Base-by-base conservation (phyloP, 305 asterid species). In the Nicotiana rustica region DNA sequence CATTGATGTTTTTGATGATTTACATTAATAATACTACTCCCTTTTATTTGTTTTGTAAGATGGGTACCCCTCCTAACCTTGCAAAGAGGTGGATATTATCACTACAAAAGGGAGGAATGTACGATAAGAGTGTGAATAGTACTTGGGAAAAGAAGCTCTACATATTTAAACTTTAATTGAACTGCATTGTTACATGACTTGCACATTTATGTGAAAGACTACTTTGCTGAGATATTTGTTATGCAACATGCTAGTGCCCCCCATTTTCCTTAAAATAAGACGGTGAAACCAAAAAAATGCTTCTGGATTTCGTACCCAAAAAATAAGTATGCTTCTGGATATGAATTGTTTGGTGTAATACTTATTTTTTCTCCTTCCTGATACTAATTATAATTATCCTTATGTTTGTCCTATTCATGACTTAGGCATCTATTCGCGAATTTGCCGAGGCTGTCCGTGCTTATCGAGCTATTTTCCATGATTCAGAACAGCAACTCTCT, bases 401-500 rank as follows among this genome's bases (percentile, higher is more conserved):
- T 17, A 76, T 56, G 6, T 38, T 7, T 76, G 47, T 76, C 67
- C 80, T 56, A 31, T 76, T 76, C 80, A 76, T 31, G 80, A 55
- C 84, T 86, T 94, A 96, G 99, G 96, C 93, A 84, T 91, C 98
- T 67, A 89, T 92, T 87, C 93, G 86, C 83, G 98, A 96, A 91
- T 96, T 96, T 89, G 92, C 91, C 31, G 97, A 94, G 92, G 98
- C 98, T 83, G 86, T 93, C 82, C 97, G 98, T 81, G 99, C 98
- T 65, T 96, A 96, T 90, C 92, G 94, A 91, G 93, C 88, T 81
- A 93, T 96, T 86, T 94, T 96, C 86, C 90, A 91, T 85, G 91
- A 96, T 89, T 91, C 99, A 71, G 99, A 96, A 80, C 89, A 90
- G 83, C 97, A 94, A 83, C 96, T 94, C 88, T 89, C 90, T 85